Percentiles rank a stretch among this genome's conserved stretches.
These are phyloP conservation scores for Phellopilus nigrolimitatus DNA, from an alignment of 1,284 basidiomycete genomes.

Conservation along the genomic window DNA sequence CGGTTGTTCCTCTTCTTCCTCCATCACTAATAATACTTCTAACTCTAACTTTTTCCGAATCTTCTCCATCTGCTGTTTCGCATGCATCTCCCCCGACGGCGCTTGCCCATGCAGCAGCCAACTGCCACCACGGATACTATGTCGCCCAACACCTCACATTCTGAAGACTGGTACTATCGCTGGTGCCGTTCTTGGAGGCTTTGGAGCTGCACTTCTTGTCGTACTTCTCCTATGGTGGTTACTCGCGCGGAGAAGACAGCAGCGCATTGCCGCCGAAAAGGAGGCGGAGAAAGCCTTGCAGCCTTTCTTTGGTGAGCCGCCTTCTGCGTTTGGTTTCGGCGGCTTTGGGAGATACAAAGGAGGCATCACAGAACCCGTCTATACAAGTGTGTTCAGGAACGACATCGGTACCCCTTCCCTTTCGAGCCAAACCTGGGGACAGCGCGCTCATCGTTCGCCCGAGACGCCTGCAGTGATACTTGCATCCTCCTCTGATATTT, in stretches of 20 bases:
- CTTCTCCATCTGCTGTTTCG: not conserved
- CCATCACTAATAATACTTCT: not conserved
- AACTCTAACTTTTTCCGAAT: not conserved
- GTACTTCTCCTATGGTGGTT: not conserved
- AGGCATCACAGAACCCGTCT: no score
- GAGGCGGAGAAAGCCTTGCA: constrained; percentile 9
- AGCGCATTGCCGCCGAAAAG: not conserved
- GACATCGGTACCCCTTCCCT: not conserved
- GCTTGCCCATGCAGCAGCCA: not conserved
- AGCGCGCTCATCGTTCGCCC: no score
- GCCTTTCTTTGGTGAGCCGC: no score
- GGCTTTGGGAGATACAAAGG: no score
- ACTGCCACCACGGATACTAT: no score
- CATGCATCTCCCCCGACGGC: not conserved
- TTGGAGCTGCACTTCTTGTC: not conserved
- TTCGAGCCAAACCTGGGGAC: not conserved
- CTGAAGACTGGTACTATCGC: constrained; percentile 9
- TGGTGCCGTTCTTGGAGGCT: constrained; percentile 3
- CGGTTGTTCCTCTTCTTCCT: not conserved
- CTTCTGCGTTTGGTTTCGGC: no score
- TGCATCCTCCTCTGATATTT: no score
- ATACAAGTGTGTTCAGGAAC: no score
- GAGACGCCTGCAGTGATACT: no score
- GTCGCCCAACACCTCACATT: no score
- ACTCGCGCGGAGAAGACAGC: not conserved